phyloP scores from a whole-genome alignment of 2,329 filamentous ascomycete species.

The Cytospora mali region DNA sequence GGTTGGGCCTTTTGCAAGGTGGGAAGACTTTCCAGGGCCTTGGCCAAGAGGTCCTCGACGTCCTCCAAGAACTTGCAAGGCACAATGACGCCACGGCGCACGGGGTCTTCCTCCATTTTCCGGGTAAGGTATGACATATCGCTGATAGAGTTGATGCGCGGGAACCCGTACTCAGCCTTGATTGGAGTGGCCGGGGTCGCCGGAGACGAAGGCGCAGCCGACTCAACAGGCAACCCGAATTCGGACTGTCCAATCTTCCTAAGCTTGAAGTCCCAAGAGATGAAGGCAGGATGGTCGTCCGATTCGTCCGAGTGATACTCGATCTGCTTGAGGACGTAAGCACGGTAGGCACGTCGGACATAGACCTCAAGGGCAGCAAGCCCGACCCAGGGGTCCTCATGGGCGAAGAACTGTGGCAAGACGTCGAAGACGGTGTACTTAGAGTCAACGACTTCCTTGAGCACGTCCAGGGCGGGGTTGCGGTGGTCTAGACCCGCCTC shows the following conservation, averaged over 20 bases:
- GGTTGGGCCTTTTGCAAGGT: slow-evolving; percentile 43
- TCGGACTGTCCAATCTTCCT: slow-evolving; percentile 92
- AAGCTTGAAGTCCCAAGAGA: slow-evolving; percentile 95
- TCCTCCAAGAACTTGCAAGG: slow-evolving; percentile 94
- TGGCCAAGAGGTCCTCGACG: slow-evolving; percentile 80
- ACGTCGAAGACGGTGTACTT: slow-evolving; percentile 99
- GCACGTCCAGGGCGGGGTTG: slow-evolving; percentile 83
- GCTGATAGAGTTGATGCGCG: slow-evolving; percentile 90
- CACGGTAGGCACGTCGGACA: slow-evolving; percentile 93
- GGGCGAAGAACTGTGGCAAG: slow-evolving; percentile 89
- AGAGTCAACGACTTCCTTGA: slow-evolving; percentile 98
- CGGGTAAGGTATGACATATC: slow-evolving; percentile 89
- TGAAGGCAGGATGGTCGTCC: slow-evolving; percentile 67
- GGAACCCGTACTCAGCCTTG: slow-evolving; percentile 63
- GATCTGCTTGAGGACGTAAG: slow-evolving; percentile 86
- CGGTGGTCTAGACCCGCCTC: slow-evolving; percentile 97
- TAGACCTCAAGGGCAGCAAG: slow-evolving; percentile 95
- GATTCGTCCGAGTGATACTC: slow-evolving; percentile 82
- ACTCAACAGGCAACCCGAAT: slow-evolving; percentile 79
- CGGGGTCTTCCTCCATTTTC: slow-evolving; percentile 74
- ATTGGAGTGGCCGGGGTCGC: slow-evolving; percentile 54
- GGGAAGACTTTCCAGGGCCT: slow-evolving; percentile 83
- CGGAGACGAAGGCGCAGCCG: slow-evolving; percentile 82
- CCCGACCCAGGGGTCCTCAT: slow-evolving; percentile 92
- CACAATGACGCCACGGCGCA: slow-evolving; percentile 90